These are phyloP conservation scores for Geotrichum siamense DNA, from an alignment of 1,139 yeast genomes.

Conservation along the genomic window DNA sequence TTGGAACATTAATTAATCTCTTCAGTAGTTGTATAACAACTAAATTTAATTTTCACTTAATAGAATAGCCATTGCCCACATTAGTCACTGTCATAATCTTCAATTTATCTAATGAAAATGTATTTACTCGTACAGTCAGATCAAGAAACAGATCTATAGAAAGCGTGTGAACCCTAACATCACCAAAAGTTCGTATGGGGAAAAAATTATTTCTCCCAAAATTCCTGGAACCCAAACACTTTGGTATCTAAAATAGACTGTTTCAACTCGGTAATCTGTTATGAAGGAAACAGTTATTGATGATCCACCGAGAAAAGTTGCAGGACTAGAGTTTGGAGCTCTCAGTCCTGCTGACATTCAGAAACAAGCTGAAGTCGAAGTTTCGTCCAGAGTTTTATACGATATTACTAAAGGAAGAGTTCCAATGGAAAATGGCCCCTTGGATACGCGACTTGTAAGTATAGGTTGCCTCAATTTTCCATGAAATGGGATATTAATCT, in stretches of 20 bases:
- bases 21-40: too few species aligned
- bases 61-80: too few species aligned
- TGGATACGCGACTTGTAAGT: constrained; percentile 69
- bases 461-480: neutral
- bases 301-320: constrained; percentile 81
- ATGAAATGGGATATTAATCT: too few species aligned
- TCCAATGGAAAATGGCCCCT: constrained; percentile 77
- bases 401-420: constrained; percentile 81
- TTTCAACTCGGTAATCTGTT: too few species aligned
- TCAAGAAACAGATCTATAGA: too few species aligned
- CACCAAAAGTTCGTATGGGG: neutral
- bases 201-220: constrained; percentile 9
- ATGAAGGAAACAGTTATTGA: constrained; percentile 77
- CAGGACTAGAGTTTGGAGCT: constrained; percentile 89
- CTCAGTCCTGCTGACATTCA: constrained; percentile 84
- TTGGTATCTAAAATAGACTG: neutral
- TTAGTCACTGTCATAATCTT: too few species aligned
- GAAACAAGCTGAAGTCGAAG: constrained; percentile 92
- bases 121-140: too few species aligned
- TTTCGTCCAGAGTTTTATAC: constrained; percentile 82
- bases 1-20: too few species aligned
- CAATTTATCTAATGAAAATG: too few species aligned
- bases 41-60: too few species aligned
- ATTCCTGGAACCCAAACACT: neutral
- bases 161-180: constrained; percentile 13